Base-by-base conservation (phyloP, 441 rosid genomes). In the Kokia cookei region DNA sequence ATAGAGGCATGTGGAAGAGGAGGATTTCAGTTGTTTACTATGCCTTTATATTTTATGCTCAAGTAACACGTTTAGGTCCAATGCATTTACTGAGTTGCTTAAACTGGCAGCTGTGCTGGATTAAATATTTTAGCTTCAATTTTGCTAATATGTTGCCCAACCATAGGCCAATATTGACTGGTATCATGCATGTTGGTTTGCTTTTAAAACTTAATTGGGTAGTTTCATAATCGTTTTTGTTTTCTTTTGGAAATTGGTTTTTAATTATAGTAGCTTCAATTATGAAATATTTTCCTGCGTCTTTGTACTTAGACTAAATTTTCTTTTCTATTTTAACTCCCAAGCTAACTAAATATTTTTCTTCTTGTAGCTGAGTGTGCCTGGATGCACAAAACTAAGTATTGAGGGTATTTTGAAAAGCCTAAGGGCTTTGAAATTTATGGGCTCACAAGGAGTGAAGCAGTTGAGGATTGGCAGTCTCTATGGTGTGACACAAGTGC, bases 331-430 rank as follows among this genome's bases (percentile, higher is more conserved):
- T 13, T 69, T 35, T 65, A 59, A 42, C 45, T 42, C 9, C 12
- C 9, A 42, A n/a, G 47, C 68, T 73, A 50, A 50, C 75, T 74
- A 68, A 77, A 55, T 35, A 5, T 50, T 64, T n/a, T 53, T 79
- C 60, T 53, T 78, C 67, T 24, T 82, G 82, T 87, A 96, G 99
- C 80, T 96, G 75, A 84, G 91, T 76, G 93, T 96, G 61, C 91
- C 98, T 77, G 99, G 94, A 73, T 96, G 98, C 78, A 84, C 94
- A 74, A 89, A 89, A 80, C 87, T 96, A 73, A 90, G 86, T 59
- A 83, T 91, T 3, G 87, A 91, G 71, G 92, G 97, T 73, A 80
- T 96, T 29, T 65, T 96, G 77, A 81, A 82, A 63, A 83, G 80
- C 82, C 84, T 96, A 76, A 90, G 78, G 83, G 85, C 84, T 51